Evolutionary conservation across 495 filamentous ascomycete species (phyloP).

Genomic region (Trypethelium eluteriae): DNA sequence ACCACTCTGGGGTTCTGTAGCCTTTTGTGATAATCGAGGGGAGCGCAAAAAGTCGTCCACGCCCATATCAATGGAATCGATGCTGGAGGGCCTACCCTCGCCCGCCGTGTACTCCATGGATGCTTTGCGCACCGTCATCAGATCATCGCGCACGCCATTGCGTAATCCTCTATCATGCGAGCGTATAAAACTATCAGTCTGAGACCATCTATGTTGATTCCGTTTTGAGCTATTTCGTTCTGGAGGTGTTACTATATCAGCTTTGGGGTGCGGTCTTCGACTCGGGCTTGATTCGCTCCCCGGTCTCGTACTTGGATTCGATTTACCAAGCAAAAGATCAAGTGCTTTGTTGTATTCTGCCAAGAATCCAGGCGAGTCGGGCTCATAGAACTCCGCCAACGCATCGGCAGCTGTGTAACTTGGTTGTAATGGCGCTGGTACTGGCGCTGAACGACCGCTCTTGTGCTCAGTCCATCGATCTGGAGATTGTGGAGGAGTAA

Average conservation of each 20-base stretch:
- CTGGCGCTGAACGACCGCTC: not conserved
- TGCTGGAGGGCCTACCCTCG: conserved; percentile 57
- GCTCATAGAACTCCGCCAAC: not conserved
- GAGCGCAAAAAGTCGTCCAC: conserved; percentile 80
- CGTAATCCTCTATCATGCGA: not conserved
- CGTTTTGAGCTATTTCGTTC: not conserved
- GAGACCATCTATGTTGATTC: not conserved
- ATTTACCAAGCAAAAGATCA: not conserved
- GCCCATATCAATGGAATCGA: conserved; percentile 80
- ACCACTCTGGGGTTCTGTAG: conserved; percentile 74
- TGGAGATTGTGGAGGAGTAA: conserved; percentile 21
- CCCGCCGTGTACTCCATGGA: conserved; percentile 40
- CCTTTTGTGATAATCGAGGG: conserved; percentile 76
- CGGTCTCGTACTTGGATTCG: not conserved
- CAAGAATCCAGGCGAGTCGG: not conserved
- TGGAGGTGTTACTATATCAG: conserved; percentile 2
- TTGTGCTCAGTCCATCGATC: not conserved
- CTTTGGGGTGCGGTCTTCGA: not conserved
- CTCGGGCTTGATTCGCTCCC: not conserved
- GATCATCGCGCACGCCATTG: conserved; percentile 3
- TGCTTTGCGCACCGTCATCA: conserved; percentile 24
- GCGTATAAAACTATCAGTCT: not conserved
- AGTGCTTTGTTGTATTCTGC: not conserved
- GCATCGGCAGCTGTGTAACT: not conserved
- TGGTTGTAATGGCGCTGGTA: not conserved